Conservation (phyloP, 2,329 filamentous ascomycete species). For the Myrmaecium sp. region DNA sequence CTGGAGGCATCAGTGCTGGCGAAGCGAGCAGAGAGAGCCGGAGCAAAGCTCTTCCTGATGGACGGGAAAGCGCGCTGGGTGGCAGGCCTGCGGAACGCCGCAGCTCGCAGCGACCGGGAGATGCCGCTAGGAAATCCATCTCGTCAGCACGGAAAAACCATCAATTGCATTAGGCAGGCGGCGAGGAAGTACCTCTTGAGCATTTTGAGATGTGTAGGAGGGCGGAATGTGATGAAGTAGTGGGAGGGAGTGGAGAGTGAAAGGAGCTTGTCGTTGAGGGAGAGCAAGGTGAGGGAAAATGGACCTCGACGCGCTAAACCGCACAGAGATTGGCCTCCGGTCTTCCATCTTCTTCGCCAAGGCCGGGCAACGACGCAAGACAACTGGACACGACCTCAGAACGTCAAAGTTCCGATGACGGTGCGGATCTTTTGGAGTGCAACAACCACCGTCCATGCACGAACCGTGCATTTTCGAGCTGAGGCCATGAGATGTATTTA, state of each 20-base stretch:
- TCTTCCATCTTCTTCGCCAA: too few species aligned
- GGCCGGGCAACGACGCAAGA: too few species aligned
- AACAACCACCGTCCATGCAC: too few species aligned
- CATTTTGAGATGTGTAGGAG: constrained; percentile 35
- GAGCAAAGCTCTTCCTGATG: constrained; percentile 39
- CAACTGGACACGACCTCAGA: too few species aligned
- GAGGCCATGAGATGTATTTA: too few species aligned
- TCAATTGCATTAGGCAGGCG: constrained; percentile 18
- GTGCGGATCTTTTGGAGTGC: too few species aligned
- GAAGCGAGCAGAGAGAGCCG: constrained; percentile 43
- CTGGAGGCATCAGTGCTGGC: constrained; percentile 40
- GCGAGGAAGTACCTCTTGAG: constrained; percentile 39
- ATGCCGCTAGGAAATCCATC: constrained; percentile 39
- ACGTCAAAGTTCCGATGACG: too few species aligned
- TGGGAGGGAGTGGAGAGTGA: constrained; percentile 17
- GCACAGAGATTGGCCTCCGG: too few species aligned
- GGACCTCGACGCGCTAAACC: too few species aligned
- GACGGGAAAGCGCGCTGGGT: constrained; percentile 33
- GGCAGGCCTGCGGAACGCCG: constrained; percentile 40
- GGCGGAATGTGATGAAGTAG: constrained; percentile 17
- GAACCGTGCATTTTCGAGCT: too few species aligned
- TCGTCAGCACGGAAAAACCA: constrained; percentile 20
- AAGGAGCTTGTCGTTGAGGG: constrained; percentile 11
- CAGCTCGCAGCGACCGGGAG: constrained; percentile 46
- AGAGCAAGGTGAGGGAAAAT: constrained; percentile 12